Base-by-base conservation (phyloP, 352 stramenopile species). In the Phytophthora aleatoria region DNA sequence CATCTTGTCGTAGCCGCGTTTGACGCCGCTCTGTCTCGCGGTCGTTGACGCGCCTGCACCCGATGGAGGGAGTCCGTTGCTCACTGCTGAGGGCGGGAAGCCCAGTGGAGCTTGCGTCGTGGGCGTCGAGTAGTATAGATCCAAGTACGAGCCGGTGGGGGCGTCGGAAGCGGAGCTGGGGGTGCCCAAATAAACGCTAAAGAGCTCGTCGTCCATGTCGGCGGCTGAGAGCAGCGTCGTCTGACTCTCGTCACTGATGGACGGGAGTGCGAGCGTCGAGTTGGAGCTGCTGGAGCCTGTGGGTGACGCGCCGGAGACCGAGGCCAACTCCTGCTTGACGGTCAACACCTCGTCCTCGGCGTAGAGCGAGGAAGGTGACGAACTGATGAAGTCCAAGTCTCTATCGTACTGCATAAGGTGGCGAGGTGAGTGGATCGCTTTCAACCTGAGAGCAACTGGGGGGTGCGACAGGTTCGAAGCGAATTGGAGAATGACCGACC, bases 201-300 rank as follows among this genome's bases (percentile, higher is more conserved):
- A 89, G 58, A 91, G 71, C 33, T 73, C 65, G 50, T 91, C 76
- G n/a, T 73, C 67, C 39, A 86, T 82, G 28, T 81, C 72, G 12
- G 28, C 41, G 16, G 55, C 30, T 5, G 66, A 49, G 31, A 69
- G 31, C 28, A 68, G 31, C 35, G 56, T 24, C 10, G 52, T 60
- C n/a, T 61, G 47, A 57, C 12, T 49, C 12, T 36, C 45, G 54
- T 54, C 43, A 30, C n/a, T 44, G 15, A 44, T 16, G 1, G 69
- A 56, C 5, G 50, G 35, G 57, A 75, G 61, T 20, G 69, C 45
- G 31, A 75, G 55, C 3, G 58, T 33, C 9, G 20, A 43, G 24
- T 36, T 61, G 50, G 52, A 57, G 35, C 48, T 44, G 38, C 56
- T 64, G 45, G 55, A 61, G 35, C 35, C 33, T 2, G 31, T 64